Base-by-base conservation (phyloP, 805 yeast genomes). In the Ogataea nitratoaversa region DNA sequence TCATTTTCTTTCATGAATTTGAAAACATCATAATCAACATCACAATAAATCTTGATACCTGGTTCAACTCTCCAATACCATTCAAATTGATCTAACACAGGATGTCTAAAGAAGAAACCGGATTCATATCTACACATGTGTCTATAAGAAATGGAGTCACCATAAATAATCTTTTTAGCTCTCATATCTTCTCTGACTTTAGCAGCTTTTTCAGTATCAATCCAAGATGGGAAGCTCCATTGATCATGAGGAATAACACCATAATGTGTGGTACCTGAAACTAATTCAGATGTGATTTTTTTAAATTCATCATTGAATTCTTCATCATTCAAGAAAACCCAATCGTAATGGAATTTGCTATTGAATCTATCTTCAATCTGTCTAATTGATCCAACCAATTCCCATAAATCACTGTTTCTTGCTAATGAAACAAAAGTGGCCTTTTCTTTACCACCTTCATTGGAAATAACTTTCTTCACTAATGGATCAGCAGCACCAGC, bases 1-100 rank as follows among this genome's bases (percentile, higher is more conserved):
- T 76, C 67, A 57, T 84, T 82, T 48, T 84, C 91, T 50, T 74
- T 70, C 95, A 87, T 85, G 63, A 72, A 86, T 64, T 82, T 79
- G 76, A 87, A 87, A 23, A 83, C 68, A 61, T 85, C 95, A 62
- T 80, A 83, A 56, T 82, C 79, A 43, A 89, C 68, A 63, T 89
- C 95, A 71, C 96, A 88, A 65, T 70, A 82, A 53, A 88, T 76
- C 62, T 76, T 76, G 59, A 84, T 75, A 59, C 79, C 85, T 16
- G 96, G 96, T 64, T 89, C 96, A 40, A 89, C 95, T 66, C 96
- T 79, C 96, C 96, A 89, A 71, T 89, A 89, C 73, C 82, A 89
- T 46, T 84, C 88, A 62, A 79, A 88, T n/a, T 85, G 82, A 40
- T 69, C 70, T 72, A 89, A 60, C 43, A 84, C 57, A 32, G 82